These are phyloP conservation scores for Tulasnella sp. DNA, from an alignment of 768 basidiomycete genomes.

Conservation along the genomic window DNA sequence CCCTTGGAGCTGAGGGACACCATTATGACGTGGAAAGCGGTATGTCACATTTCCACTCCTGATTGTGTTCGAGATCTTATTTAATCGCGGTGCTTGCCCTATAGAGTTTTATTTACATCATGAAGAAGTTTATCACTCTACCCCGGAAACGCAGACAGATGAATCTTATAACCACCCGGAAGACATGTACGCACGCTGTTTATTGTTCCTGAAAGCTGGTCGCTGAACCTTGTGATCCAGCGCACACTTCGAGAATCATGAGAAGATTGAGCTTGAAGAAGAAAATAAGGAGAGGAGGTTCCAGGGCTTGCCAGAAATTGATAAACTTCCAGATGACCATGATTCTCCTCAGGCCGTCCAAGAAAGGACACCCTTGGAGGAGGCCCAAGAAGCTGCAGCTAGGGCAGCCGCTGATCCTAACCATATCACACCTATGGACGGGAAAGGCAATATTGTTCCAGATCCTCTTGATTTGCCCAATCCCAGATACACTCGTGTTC, in stretches of 20 bases:
- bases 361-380: constrained; percentile 8
- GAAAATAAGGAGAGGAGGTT: constrained; percentile 71
- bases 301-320: constrained; percentile 50
- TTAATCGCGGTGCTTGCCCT: neutral
- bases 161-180: constrained; percentile 90
- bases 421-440: constrained; percentile 15
- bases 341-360: constrained; percentile 15
- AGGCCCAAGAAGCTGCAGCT: constrained; percentile 3
- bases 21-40: constrained; percentile 88
- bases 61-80: neutral
- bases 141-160: constrained; percentile 95
- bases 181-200: constrained; percentile 33
- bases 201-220: too few species aligned
- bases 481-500: constrained; percentile 27
- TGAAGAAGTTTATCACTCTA: constrained; percentile 91
- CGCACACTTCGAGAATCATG: constrained; percentile 87
- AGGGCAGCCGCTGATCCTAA: neutral
- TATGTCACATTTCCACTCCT: constrained; percentile 27
- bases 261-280: constrained; percentile 70
- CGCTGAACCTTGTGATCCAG: constrained; percentile 17
- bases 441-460: constrained; percentile 7
- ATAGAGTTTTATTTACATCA: constrained; percentile 92
- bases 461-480: constrained; percentile 8
- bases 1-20: constrained; percentile 79
- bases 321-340: constrained; percentile 46